Percentiles rank a stretch among this genome's conserved stretches.
These are phyloP conservation scores for Spergularia marina DNA, from an alignment of 148 eudicot species.

Conservation along the genomic window DNA sequence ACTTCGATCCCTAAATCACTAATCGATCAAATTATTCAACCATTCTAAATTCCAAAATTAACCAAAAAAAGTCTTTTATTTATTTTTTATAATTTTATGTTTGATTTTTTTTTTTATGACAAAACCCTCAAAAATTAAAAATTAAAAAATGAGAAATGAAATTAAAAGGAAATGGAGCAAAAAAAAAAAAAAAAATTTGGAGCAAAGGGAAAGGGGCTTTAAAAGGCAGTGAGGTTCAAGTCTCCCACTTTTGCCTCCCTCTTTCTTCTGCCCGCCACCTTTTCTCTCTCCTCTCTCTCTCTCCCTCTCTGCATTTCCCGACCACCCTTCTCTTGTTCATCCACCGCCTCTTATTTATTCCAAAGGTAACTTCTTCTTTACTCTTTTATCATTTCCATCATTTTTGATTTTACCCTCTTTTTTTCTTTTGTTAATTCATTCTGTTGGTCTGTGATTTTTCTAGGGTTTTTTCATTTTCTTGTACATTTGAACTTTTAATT, in stretches of 20 bases:
- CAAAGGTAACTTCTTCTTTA: too few species aligned
- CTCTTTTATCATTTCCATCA: too few species aligned
- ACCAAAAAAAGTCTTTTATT: too few species aligned
- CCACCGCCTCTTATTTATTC: neutral
- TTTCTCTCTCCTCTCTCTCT: neutral
- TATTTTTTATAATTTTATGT: too few species aligned
- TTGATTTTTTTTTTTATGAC: too few species aligned
- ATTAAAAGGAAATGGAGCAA: too few species aligned
- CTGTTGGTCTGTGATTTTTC: neutral
- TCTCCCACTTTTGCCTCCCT: conserved; percentile 4
- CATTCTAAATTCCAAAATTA: too few species aligned
- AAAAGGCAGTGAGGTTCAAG: neutral
- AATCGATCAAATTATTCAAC: too few species aligned
- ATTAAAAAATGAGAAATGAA: too few species aligned
- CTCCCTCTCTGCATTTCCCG: neutral
- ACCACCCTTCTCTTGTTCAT: neutral
- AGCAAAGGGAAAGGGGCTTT: conserved; percentile 16
- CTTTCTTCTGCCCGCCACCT: conserved; percentile 7
- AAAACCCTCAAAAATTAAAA: too few species aligned
- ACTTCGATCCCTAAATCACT: too few species aligned
- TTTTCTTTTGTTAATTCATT: neutral
- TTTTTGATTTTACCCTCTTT: neutral
- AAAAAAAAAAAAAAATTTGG: neutral
- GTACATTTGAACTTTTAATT: neutral
- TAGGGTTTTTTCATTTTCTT: neutral